Base-by-base conservation (phyloP, 768 basidiomycete species). In the Xanthoconium purpureum region DNA sequence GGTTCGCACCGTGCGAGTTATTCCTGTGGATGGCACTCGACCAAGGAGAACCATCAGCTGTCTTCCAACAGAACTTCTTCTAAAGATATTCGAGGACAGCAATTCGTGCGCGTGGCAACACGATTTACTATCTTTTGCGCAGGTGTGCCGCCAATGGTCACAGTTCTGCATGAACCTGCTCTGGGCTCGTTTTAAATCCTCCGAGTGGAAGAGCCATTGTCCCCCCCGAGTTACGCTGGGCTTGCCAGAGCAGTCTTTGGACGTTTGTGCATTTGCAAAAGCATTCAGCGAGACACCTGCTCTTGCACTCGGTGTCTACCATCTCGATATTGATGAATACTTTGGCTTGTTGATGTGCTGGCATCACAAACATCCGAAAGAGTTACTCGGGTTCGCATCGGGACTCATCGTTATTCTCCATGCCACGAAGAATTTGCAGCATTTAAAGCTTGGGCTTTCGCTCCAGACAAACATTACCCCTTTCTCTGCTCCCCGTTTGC, bases 131-230 rank as follows among this genome's bases (percentile, higher is more conserved):
- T 55, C 50, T 5, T 48, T 44, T 36, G 50, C 57, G 15, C 57
- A 59, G 38, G 60, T 55, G 2, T 61, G 46, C 29, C 46, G 53
- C 28, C 17, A 39, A 18, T 61, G 60, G 59, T 60, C 45, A 8
- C 20, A 8, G 1, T 47, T 40, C 18, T 11, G 44, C 13, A 35
- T 60, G 40, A 30, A 7, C 13, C 6, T 55, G 9, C 30, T 61
- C 9, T 50, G 32, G 13, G 15, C 35, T 28, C 43, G 38, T 15
- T 32, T 47, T n/a, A 47, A 55, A 24, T 43, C 45, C 17, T 2
- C 50, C 12, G 15, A 49, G 18, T 47, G 46, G 46, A 6, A 13
- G 18, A 14, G 35, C 11, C 6, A 8, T 24, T 35, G 32, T 32
- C 2, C 30, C 10, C 2, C 1, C 28, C n/a, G n/a, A 24, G 24